Evolutionary conservation across 805 yeast species (phyloP).

Genomic region (Pichia occidentalis): DNA sequence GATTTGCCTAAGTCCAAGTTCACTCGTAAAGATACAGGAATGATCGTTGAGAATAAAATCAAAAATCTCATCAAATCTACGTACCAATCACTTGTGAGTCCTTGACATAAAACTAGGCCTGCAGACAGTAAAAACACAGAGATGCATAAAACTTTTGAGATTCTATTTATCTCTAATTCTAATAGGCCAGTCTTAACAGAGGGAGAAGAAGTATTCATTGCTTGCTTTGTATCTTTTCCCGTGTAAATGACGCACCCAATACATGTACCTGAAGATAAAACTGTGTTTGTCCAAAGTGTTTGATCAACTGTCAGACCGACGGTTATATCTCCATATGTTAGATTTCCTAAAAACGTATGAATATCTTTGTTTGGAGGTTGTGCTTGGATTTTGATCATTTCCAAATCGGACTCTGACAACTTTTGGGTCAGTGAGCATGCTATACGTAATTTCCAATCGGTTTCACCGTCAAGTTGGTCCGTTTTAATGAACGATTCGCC

Average conservation of each 20-base stretch:
- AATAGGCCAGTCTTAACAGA: constrained; percentile 86
- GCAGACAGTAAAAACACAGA: constrained; percentile 77
- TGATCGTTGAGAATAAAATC: constrained; percentile 88
- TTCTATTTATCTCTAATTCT: constrained; percentile 82
- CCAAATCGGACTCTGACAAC: constrained; percentile 41
- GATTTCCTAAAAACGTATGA: constrained; percentile 71
- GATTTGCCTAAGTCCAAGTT: constrained; percentile 93
- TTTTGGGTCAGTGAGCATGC: constrained; percentile 71
- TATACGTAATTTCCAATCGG: constrained; percentile 93
- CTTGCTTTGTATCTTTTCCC: constrained; percentile 90
- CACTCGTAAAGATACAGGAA: constrained; percentile 92
- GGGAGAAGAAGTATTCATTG: constrained; percentile 82
- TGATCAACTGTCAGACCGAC: constrained; percentile 77
- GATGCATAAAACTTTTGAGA: constrained; percentile 82
- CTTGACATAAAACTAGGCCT: constrained; percentile 72
- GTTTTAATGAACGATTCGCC: constrained; percentile 95
- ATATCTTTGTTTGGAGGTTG: constrained; percentile 82
- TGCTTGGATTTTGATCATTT: constrained; percentile 53
- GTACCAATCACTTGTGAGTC: constrained; percentile 74
- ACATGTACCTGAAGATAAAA: constrained; percentile 88
- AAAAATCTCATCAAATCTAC: constrained; percentile 84
- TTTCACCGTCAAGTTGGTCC: constrained; percentile 97
- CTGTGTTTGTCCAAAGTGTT: constrained; percentile 97
- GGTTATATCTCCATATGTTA: constrained; percentile 51
- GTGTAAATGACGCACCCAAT: constrained; percentile 86